Base-by-base conservation (phyloP, 1,139 yeast genomes). In the Chernovozyma aurita region DNA sequence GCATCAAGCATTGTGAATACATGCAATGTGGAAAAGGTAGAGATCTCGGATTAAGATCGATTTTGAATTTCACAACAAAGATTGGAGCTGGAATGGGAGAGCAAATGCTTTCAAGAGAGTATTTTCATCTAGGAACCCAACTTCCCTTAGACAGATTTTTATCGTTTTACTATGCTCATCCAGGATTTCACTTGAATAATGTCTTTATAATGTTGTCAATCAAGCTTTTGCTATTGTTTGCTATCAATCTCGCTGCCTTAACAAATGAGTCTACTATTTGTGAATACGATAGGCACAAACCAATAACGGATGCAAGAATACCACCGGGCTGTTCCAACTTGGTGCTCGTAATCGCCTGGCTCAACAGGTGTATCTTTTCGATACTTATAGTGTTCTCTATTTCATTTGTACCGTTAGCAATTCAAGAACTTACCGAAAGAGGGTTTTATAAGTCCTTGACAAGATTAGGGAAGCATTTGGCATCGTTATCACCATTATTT, bases 81-180 rank as follows among this genome's bases (percentile, higher is more conserved):
- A 73, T 74, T 42, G 80, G 80, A 1, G 74, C 79, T 8, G 80
- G 80, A 4, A 74, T 74, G 79, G 78, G 78, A 3, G 80, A 74
- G 46, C 80, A 74, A 44, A 67, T 72, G 60, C 58, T 74, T 9
- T 72, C 78, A 0, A 53, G 79, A 39, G 80, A 74, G 42, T 75
- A 73, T 46, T 74, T 66, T 44, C 71, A 71, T 39, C 49, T 74
- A 28, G 72, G 78, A 4, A 58, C 75, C 1, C 73, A 65, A 31
- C 50, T 74, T 20, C 77, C 78, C 1, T 50, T 73, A 30, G 78
- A 74, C 45, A 50, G 80, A 36, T 71, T 74, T 47, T 54, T 74
- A 25, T 72, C 78, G 0, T 73, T 74, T 45, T 74, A 69, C 44
- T 74, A 73, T 52, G 80, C 79, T 0, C 80, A 74, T 47, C 73